Evolutionary conservation across 371 early-diverging fungal species (phyloP).

Genomic region (Phascolomyces articulosus): DNA sequence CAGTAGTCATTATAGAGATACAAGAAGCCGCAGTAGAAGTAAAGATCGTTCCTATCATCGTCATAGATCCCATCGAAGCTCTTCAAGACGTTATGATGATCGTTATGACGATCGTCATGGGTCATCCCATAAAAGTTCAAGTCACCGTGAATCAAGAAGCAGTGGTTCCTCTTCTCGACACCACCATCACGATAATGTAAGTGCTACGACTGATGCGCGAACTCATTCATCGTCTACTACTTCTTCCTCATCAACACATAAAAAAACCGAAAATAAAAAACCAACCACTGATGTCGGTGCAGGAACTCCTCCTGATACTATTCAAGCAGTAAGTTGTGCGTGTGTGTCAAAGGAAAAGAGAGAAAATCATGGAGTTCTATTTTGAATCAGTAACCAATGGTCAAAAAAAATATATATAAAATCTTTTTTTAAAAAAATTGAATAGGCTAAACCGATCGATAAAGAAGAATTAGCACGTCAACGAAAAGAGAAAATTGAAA

Average conservation of each 20-base stretch:
- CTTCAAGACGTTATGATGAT: conserved; percentile 36
- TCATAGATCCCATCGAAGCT: conserved; percentile 40
- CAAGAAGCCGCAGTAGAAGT: conserved; percentile 29
- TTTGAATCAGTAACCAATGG: too few relatives aligned
- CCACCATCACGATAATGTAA: conserved; percentile 40
- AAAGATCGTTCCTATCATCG: conserved; percentile 31
- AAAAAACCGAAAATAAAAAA: background rate
- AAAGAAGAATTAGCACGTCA: conserved; percentile 68
- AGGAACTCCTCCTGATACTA: conserved; percentile 1
- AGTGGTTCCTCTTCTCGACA: too few relatives aligned
- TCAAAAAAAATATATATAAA: too few relatives aligned
- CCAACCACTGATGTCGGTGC: conserved; percentile 8
- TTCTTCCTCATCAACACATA: background rate
- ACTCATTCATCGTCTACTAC: conserved; percentile 22
- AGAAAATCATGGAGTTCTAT: too few relatives aligned
- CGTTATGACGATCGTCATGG: conserved; percentile 6
- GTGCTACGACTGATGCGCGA: conserved; percentile 38
- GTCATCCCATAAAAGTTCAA: background rate
- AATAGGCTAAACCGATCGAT: conserved; percentile 21
- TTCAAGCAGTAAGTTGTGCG: conserved; percentile 1
- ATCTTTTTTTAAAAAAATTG: conserved; percentile 10
- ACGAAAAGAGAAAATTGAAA: conserved; percentile 72
- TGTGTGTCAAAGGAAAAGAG: too few relatives aligned
- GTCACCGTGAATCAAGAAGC: background rate
- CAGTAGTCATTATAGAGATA: conserved; percentile 26